Evolutionary conservation across 352 stramenopile genomes (phyloP), one percentile per base, ranked within the genome.

Genomic region (Phytopythium aichiense): DNA sequence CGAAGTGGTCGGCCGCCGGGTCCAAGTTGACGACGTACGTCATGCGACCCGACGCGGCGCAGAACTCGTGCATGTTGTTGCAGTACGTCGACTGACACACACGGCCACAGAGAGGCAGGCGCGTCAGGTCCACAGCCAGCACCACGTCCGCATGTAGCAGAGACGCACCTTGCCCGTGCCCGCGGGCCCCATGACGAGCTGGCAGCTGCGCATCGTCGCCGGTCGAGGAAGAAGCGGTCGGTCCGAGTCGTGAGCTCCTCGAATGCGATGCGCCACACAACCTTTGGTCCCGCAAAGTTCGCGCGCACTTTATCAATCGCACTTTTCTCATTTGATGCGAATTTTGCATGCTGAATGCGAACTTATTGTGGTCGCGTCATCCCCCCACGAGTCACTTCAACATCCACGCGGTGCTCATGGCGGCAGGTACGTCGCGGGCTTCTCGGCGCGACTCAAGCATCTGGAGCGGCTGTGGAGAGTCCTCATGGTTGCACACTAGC

Each of bases 11-110:
- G 22, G 93, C 92, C 4, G 96, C 97, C 25, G 96, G 96, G 79
- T 99, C 97, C 63, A 99, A 70, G 79, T 99, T 99, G 46, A 99
- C 91, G 23, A 99, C 92, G 63, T 95, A 97, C 65, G 84, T 96
- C 87, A 90, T 89, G 55, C 88, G 84, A 1, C 87, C 79, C 35
- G 75, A 92, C 12, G 87, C 87, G 18, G 82, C 84, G 58, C 85
- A 96, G 60, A 97, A 94, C 73, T 97, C 88, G 69, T 98, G 89
- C 77, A 98, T 97, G 62, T 94, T 93, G 65, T 92, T 95, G 80
- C 91, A 98, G 69, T 97, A 97, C 40, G 91, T 97, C 16, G 88
- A 96, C 89, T 97, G 65, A 18, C 28, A 13, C 7, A 11, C n/a
- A 48, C 9, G 2, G 7, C 12, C 35, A 15, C 8, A 15, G 7